phyloP scores from a whole-genome alignment of 208 protist genomes.

The Acanthamoeba healyi region DNA sequence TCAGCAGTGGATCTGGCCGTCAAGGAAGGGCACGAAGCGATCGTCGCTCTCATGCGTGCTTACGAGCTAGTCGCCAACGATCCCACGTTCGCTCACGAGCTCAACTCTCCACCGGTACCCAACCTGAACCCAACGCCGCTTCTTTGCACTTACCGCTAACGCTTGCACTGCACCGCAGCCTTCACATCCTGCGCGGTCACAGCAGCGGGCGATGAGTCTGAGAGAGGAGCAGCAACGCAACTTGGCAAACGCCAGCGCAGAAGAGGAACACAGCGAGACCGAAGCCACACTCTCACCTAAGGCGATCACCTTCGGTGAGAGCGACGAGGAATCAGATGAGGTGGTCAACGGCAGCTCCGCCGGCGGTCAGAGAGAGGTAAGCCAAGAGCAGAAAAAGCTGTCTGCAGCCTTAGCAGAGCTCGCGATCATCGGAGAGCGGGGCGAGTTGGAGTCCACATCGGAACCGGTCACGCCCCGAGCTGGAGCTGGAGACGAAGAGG shows the following conservation, averaged over 20 bases:
- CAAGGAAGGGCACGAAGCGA: slow-evolving; percentile 22
- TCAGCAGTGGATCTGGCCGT: slow-evolving; percentile 5
- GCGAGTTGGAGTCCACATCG: too few relatives aligned
- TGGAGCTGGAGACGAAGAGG: not conserved
- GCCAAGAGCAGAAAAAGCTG: too few relatives aligned
- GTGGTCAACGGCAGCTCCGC: too few relatives aligned
- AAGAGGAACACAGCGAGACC: not conserved
- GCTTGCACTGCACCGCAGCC: too few relatives aligned
- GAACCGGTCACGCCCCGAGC: not conserved
- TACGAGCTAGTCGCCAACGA: slow-evolving; percentile 66
- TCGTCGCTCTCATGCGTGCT: slow-evolving; percentile 12
- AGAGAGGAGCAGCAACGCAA: not conserved
- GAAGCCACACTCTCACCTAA: not conserved
- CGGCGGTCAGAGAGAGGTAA: too few relatives aligned
- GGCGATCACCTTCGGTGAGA: not conserved
- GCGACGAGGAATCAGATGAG: not conserved
- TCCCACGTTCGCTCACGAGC: not conserved
- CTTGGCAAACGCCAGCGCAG: too few relatives aligned
- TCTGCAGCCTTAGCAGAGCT: too few relatives aligned
- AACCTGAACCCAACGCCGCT: too few relatives aligned
- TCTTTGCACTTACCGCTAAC: not conserved
- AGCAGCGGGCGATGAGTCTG: not conserved
- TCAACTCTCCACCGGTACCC: not conserved
- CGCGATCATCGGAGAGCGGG: too few relatives aligned
- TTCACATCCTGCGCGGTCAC: not conserved